Evolutionary conservation across 192 early-diverging fungal species (phyloP).

Genomic region (Linnemannia schmuckeri): DNA sequence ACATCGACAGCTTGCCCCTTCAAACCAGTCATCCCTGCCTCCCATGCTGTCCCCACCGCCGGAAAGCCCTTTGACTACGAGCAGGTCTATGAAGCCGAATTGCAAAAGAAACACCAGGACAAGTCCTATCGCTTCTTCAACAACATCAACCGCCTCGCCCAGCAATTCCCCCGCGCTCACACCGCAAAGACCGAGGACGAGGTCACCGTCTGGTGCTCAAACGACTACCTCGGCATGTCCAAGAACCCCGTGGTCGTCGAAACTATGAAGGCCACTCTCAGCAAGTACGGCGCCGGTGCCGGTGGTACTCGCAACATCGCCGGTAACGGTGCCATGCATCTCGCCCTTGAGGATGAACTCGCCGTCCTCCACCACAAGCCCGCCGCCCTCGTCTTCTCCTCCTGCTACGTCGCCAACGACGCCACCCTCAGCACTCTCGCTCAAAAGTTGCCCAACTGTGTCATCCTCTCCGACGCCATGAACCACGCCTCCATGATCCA

Average conservation of each 20-base stretch:
- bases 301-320: constrained; percentile 99
- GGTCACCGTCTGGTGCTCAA: constrained; percentile 99
- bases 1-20: constrained; percentile 48
- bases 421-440: constrained; percentile 93
- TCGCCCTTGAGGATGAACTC: constrained; percentile 91
- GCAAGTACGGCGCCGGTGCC: constrained; percentile 97
- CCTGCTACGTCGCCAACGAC: constrained; percentile 98
- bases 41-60: constrained; percentile 54
- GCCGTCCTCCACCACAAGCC: constrained; percentile 93
- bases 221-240: constrained; percentile 98
- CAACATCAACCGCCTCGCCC: constrained; percentile 98
- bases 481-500: constrained; percentile 99
- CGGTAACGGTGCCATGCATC: constrained; percentile 96
- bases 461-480: constrained; percentile 94
- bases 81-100: constrained; percentile 81
- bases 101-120: constrained; percentile 97
- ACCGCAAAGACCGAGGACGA: constrained; percentile 86
- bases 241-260: constrained; percentile 88
- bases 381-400: constrained; percentile 94
- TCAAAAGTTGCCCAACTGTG: constrained; percentile 88
- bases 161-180: constrained; percentile 94
- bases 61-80: constrained; percentile 90
- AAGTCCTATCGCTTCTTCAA: constrained; percentile 99
- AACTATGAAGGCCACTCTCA: constrained; percentile 94
- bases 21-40: constrained; percentile 54